A percentile compares a stretch with the other conserved stretches of the same genome.
Conservation (phyloP, 805 yeast species). For the Hanseniaspora vineae region DNA sequence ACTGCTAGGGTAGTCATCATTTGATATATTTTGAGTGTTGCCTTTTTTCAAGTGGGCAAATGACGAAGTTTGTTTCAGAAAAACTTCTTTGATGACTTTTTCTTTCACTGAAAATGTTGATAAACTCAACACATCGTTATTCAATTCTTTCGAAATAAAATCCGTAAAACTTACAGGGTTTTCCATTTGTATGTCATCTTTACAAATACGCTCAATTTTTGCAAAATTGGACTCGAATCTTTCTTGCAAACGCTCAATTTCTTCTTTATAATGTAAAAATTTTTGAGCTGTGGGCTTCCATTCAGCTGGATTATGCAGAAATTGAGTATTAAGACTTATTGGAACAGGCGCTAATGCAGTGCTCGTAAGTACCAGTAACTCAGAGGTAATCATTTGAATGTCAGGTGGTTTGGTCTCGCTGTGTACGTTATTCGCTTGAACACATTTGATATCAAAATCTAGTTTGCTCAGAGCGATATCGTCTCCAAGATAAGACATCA, state of each 20-base stretch:
- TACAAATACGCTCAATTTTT: constrained; percentile 8
- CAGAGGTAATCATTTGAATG: constrained; percentile 18
- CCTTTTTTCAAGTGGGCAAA: neutral
- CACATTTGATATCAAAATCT: constrained; percentile 21
- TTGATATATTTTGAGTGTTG: no score
- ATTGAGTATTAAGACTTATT: constrained; percentile 25
- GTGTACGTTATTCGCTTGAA: constrained; percentile 21
- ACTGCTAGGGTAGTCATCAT: no score
- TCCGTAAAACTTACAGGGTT: constrained; percentile 15
- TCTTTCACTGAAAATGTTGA: constrained; percentile 12
- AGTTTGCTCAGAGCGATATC: constrained; percentile 16
- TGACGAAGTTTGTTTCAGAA: constrained; percentile 13
- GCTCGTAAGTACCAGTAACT: constrained; percentile 23
- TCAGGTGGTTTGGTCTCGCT: constrained; percentile 20
- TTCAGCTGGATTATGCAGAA: constrained; percentile 16
- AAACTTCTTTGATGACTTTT: constrained; percentile 13
- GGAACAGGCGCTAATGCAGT: constrained; percentile 29
- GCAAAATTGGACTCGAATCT: constrained; percentile 8
- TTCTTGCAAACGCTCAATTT: constrained; percentile 6
- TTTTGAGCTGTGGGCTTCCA: constrained; percentile 13
- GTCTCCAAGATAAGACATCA: constrained; percentile 18
- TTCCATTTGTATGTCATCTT: constrained; percentile 8
- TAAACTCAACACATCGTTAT: constrained; percentile 22
- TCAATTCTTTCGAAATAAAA: constrained; percentile 17
- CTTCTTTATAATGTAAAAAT: constrained; percentile 10